Conservation (phyloP, 1,284 basidiomycete species). For the Megacollybia platyphylla region DNA sequence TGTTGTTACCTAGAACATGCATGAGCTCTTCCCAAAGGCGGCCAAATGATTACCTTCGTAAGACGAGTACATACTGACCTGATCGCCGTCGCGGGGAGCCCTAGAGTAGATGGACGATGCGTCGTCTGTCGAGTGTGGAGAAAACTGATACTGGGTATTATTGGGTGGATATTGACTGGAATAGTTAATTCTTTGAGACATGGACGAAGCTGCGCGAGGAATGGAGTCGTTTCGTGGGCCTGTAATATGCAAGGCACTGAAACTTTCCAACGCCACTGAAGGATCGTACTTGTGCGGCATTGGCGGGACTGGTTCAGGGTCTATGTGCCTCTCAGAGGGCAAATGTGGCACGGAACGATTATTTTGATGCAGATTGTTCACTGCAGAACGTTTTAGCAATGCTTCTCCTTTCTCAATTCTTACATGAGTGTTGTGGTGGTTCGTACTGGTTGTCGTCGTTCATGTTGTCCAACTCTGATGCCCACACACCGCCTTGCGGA, state of each 20-base stretch:
- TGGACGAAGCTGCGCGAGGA: slow-evolving; percentile 35
- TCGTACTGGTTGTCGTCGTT: slow-evolving; percentile 9
- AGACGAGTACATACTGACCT: slow-evolving; percentile 18
- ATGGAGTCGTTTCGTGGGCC: slow-evolving; percentile 25
- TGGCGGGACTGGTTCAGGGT: slow-evolving; percentile 17
- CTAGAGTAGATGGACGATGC: neutral
- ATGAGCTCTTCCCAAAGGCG: neutral
- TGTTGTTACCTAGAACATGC: slow-evolving; percentile 21
- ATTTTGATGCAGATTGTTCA: slow-evolving; percentile 17
- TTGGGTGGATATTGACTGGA: slow-evolving; percentile 21
- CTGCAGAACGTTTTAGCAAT: slow-evolving; percentile 5
- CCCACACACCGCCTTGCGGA: slow-evolving; percentile 7
- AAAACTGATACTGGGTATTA: slow-evolving; percentile 6
- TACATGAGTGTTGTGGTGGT: slow-evolving; percentile 7
- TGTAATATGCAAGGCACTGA: slow-evolving; percentile 31
- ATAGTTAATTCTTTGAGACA: slow-evolving; percentile 18
- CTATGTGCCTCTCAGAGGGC: slow-evolving; percentile 20
- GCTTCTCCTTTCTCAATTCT: slow-evolving; percentile 4
- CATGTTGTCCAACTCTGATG: slow-evolving; percentile 7
- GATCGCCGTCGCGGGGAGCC: neutral
- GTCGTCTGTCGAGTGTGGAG: slow-evolving; percentile 10
- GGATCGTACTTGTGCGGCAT: slow-evolving; percentile 23
- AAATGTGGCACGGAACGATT: slow-evolving; percentile 29
- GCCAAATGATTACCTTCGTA: neutral
- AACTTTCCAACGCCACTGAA: slow-evolving; percentile 29